Evolutionary conservation across 352 stramenopile species (phyloP).

Genomic region (Globisporangium apiculatum): DNA sequence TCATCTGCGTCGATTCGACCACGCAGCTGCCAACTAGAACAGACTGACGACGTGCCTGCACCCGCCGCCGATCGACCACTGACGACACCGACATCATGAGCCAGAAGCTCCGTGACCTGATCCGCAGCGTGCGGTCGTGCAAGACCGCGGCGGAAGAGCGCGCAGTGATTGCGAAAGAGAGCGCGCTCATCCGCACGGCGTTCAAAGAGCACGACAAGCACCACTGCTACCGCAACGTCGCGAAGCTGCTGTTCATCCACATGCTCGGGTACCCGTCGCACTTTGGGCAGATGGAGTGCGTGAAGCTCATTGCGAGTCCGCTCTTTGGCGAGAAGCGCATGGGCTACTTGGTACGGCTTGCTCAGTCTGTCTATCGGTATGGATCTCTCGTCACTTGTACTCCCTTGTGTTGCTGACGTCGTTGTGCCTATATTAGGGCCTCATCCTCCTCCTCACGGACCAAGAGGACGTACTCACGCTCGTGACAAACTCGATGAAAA

Average conservation of each 20-base stretch:
- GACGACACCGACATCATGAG: conserved; percentile 71
- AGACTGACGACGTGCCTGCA: not conserved
- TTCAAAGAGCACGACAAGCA: conserved; percentile 98
- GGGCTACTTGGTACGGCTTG: conserved; percentile 88
- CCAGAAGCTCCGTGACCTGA: conserved; percentile 97
- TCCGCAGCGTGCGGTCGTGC: conserved; percentile 96
- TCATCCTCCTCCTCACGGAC: conserved; percentile 98
- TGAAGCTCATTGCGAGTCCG: conserved; percentile 98
- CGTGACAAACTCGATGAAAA: conserved; percentile 99
- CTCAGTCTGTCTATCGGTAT: not conserved
- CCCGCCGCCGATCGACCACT: too few relatives aligned
- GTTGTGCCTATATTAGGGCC: conserved; percentile 27
- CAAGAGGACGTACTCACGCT: conserved; percentile 99
- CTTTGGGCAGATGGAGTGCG: conserved; percentile 99
- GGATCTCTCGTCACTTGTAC: not conserved
- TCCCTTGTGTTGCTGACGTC: not conserved
- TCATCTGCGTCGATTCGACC: not conserved
- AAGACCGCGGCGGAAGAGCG: conserved; percentile 99
- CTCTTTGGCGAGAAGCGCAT: conserved; percentile 99
- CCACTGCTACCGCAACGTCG: conserved; percentile 98
- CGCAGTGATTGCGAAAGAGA: conserved; percentile 98
- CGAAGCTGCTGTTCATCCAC: conserved; percentile 99
- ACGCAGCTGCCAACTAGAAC: not conserved
- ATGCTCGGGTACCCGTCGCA: conserved; percentile 99
- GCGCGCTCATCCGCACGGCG: conserved; percentile 97